phyloP scores from a whole-genome alignment of 768 basidiomycete genomes.

The Boletellus emodensis region DNA sequence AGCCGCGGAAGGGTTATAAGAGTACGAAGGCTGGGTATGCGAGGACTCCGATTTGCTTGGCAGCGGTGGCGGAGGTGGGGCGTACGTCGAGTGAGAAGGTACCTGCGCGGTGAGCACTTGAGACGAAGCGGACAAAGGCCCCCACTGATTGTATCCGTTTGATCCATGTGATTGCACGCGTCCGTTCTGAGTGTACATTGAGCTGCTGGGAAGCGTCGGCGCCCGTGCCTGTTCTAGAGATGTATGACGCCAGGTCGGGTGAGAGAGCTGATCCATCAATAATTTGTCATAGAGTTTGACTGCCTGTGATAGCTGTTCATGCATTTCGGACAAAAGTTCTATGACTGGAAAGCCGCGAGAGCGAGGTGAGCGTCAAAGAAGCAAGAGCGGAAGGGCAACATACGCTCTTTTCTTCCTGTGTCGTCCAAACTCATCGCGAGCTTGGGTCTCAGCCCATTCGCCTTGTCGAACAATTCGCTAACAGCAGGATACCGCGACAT shows the following conservation, averaged over 20 bases:
- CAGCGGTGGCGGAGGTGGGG: constrained; percentile 19
- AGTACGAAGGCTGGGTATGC: constrained; percentile 14
- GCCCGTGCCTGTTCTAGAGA: constrained; percentile 19
- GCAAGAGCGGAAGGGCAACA: constrained; percentile 25
- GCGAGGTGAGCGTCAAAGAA: background rate
- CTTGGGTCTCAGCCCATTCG: constrained; percentile 73
- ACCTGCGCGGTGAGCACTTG: constrained; percentile 29
- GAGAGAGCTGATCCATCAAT: constrained; percentile 76
- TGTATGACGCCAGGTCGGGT: constrained; percentile 56
- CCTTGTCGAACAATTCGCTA: constrained; percentile 80
- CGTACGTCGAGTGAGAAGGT: constrained; percentile 28
- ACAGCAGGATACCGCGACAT: constrained; percentile 80
- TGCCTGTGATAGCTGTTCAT: constrained; percentile 87
- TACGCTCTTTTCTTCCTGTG: constrained; percentile 80
- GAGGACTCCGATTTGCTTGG: constrained; percentile 11
- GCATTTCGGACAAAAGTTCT: constrained; percentile 93
- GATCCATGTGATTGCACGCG: constrained; percentile 29
- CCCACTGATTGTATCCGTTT: constrained; percentile 33
- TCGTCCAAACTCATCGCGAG: constrained; percentile 82
- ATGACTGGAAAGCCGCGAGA: background rate
- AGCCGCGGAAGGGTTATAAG: constrained; percentile 6
- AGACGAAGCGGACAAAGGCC: constrained; percentile 19
- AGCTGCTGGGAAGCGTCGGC: constrained; percentile 27
- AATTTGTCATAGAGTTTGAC: constrained; percentile 89
- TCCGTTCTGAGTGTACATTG: constrained; percentile 20